These are phyloP conservation scores for Glaciozyma martinii DNA, from an alignment of 768 basidiomycete genomes.

Conservation along the genomic window DNA sequence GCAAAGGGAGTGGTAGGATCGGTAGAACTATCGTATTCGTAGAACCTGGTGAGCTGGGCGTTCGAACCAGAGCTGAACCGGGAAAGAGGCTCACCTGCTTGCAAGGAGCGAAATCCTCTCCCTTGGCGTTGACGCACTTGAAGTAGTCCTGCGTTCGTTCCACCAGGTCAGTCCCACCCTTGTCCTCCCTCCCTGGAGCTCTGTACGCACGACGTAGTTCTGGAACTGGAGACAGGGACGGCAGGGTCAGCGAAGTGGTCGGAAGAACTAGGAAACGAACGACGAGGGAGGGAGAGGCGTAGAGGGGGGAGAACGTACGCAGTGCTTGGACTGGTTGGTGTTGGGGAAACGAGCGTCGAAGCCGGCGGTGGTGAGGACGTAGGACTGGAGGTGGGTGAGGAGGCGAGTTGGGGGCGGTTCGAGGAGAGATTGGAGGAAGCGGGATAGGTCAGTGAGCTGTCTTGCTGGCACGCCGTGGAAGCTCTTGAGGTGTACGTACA, in stretches of 20 bases:
- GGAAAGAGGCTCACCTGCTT: slow-evolving; percentile 51
- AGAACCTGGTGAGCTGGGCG: background rate
- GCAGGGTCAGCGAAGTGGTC: background rate
- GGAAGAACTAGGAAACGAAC: background rate
- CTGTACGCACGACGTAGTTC: slow-evolving; percentile 27
- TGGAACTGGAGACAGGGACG: slow-evolving; percentile 11
- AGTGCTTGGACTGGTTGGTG: slow-evolving; percentile 75
- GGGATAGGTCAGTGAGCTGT: no score
- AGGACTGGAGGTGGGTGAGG: slow-evolving; percentile 50
- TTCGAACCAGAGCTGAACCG: background rate
- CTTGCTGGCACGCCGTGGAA: no score
- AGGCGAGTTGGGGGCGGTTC: background rate
- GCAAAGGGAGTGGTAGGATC: slow-evolving; percentile 90
- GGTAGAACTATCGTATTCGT: slow-evolving; percentile 55
- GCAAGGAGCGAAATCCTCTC: slow-evolving; percentile 96
- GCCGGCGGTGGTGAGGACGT: slow-evolving; percentile 83
- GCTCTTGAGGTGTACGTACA: no score
- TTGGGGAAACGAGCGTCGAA: slow-evolving; percentile 57
- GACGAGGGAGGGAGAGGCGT: background rate
- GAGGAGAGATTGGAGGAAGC: background rate
- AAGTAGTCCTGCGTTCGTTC: slow-evolving; percentile 71
- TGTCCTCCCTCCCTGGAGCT: background rate
- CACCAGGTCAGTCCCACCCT: no score
- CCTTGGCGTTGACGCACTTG: slow-evolving; percentile 83
- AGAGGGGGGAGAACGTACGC: slow-evolving; percentile 49